Percentiles rank a stretch among this genome's conserved stretches.
Evolutionary conservation across 345 rosid genomes (phyloP).

Genomic region (Psidium guajava): DNA sequence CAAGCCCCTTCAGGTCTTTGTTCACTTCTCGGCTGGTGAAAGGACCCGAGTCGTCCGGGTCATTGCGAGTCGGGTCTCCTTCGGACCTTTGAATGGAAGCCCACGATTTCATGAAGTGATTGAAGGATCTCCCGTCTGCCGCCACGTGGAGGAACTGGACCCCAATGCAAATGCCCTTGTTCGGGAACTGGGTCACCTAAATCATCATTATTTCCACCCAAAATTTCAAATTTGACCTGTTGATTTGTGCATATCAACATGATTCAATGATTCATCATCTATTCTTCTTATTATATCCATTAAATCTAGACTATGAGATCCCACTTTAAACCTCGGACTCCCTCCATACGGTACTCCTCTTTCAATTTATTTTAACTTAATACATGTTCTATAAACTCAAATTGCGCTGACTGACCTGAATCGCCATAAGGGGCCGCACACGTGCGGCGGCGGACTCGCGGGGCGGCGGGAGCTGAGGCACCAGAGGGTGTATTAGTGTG

Average conservation of each 20-base stretch:
- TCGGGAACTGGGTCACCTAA: constrained; percentile 22
- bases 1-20: constrained; percentile 7
- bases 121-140: constrained; percentile 29
- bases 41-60: not conserved
- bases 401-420: constrained; percentile 5
- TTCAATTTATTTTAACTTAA: not conserved
- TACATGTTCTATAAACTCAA: not conserved
- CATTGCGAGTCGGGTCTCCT: not conserved
- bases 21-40: constrained; percentile 3
- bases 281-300: not conserved
- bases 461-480: constrained; percentile 6
- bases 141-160: constrained; percentile 14
- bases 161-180: constrained; percentile 24
- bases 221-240: too few relatives aligned
- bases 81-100: constrained; percentile 2
- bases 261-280: not conserved
- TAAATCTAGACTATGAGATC: not conserved
- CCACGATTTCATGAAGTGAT: constrained; percentile 38
- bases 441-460: not conserved
- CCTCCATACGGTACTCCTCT: not conserved
- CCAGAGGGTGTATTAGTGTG: constrained; percentile 6
- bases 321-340: not conserved
- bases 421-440: constrained; percentile 6
- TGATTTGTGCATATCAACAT: not conserved
- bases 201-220: not conserved